A percentile compares a stretch with the other conserved stretches of the same genome.
Conservation (phyloP, 768 basidiomycete genomes). For the Auricularia sp. region DNA sequence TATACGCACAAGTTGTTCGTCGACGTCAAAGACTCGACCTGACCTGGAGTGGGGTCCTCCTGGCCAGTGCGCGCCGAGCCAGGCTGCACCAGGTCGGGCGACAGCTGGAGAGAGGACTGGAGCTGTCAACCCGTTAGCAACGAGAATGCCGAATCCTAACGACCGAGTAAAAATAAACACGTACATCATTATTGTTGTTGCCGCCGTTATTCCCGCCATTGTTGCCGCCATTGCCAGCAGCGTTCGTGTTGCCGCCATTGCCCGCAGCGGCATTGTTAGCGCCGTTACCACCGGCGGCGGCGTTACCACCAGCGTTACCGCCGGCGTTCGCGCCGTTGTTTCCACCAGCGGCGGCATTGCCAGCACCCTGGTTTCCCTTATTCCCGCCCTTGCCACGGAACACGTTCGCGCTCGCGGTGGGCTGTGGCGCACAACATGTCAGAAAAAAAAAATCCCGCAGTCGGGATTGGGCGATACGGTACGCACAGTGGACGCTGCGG, state of each 20-base stretch:
- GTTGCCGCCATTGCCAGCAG: neutral
- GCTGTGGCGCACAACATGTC: neutral
- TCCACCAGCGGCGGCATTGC: slow-evolving; percentile 1
- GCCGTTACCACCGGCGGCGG: neutral
- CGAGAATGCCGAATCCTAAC: neutral
- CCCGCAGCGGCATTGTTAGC: neutral
- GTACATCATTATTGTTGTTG: slow-evolving; percentile 14
- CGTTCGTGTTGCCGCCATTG: neutral
- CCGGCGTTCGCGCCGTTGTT: neutral
- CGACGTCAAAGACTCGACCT: slow-evolving; percentile 43
- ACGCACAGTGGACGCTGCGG: neutral
- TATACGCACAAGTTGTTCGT: slow-evolving; percentile 41
- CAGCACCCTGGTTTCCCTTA: neutral
- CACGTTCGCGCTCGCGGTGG: neutral
- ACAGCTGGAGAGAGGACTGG: slow-evolving; percentile 8
- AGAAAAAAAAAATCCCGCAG: neutral
- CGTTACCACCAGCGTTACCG: neutral
- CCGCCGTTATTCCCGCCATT: slow-evolving; percentile 17
- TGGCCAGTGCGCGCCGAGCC: slow-evolving; percentile 29
- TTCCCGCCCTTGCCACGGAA: neutral
- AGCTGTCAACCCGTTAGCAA: neutral
- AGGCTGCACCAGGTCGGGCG: slow-evolving; percentile 36
- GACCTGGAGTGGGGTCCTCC: slow-evolving; percentile 33
- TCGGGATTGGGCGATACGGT: neutral
- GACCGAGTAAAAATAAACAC: no score